Evolutionary conservation across 805 yeast species (phyloP), one percentile per base, ranked within the genome.

Genomic region (Teunomyces tritomae): DNA sequence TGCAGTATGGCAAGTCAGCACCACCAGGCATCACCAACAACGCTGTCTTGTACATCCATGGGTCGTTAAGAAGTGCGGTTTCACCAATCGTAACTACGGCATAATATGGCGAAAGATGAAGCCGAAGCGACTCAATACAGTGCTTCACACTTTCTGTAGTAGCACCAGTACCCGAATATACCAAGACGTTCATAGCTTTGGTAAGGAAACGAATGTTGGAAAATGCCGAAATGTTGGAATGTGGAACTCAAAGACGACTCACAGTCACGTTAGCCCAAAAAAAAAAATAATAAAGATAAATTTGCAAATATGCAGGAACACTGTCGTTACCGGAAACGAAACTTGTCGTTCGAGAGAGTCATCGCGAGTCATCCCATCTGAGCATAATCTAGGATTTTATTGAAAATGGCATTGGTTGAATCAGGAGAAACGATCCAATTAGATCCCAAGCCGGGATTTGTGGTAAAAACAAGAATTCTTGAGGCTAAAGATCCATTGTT

Each of bases 1-100:
- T 72, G 53, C 96, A 88, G 55, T 85, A 81, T 0, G 97, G 97
- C 44, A 89, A 69, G 62, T 94, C 99, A 0, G 98, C 97, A 6
- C 99, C 99, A 3, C 99, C 99, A 0, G 99, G 99, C 26, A 94
- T 65, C 1, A 90, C 96, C 37, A 94, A 61, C 53, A 88, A 70
- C 0, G 95, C 72, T 0, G 97, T 87, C 58, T 87, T 87, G 6
- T 79, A 58, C 52, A 78, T 77, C 99, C 99, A 94, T 0, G 99
- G 97, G 58, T 94, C 97, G 20, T 80, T 77, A 44, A 78, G 65
- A 14, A 94, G 61, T 0, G 86, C 79, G 11, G 68, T 64, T 13
- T 87, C 82, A 28, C 82, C 80, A 0, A 89, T 85, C 1, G 87
- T 76, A 14, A 82, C 73, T 3, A 94, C 97, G 0, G 96, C 96